Conservation (phyloP, 2,329 filamentous ascomycete species). For the Ascochyta lentis region DNA sequence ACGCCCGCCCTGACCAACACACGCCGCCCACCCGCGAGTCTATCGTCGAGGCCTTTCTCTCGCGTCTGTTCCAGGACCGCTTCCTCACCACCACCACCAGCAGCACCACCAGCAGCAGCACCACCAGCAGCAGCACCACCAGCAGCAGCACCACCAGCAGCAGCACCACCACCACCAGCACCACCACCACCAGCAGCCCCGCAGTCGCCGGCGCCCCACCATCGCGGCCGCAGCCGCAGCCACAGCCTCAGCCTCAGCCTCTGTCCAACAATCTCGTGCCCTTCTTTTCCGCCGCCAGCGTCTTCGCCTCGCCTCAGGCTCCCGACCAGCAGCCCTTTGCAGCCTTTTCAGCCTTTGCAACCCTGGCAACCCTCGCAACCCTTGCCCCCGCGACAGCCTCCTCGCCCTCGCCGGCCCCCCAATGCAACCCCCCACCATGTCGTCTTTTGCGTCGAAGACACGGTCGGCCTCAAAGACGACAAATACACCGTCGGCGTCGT, state of each 20-base stretch:
- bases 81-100: conserved; percentile 15
- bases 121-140: too few relatives aligned
- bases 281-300: conserved; percentile 32
- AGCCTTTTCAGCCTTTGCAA: neutral
- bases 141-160: conserved; percentile 2
- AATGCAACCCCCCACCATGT: conserved; percentile 29
- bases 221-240: too few relatives aligned
- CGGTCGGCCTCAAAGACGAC: conserved; percentile 50
- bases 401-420: neutral
- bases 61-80: conserved; percentile 32
- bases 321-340: neutral
- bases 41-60: conserved; percentile 29
- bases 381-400: neutral
- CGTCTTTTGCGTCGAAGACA: conserved; percentile 52
- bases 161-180: too few relatives aligned
- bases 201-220: neutral
- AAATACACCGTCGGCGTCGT: conserved; percentile 53
- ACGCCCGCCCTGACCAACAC: conserved; percentile 6
- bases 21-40: conserved; percentile 1
- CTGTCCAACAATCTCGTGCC: conserved; percentile 26
- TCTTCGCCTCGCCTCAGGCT: conserved; percentile 14
- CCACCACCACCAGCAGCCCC: conserved; percentile 10
- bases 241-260: conserved; percentile 9
- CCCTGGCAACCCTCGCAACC: neutral
- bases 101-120: too few relatives aligned